phyloP scores from a whole-genome alignment of 805 yeast species.

The Wickerhamomyces xylosicus region DNA sequence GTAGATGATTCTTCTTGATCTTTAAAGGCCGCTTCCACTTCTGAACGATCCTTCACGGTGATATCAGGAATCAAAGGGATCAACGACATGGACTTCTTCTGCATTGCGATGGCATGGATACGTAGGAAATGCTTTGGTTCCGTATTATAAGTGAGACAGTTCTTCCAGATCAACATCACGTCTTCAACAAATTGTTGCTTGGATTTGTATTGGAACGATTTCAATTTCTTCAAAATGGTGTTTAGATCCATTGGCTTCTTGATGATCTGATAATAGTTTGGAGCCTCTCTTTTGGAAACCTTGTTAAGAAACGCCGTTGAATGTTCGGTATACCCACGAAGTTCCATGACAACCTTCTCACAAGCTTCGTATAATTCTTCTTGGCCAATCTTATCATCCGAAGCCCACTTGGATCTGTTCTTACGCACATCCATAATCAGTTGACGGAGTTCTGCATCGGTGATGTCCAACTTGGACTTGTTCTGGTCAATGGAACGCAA shows the following conservation, averaged over 20 bases:
- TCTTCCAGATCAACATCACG: constrained; percentile 89
- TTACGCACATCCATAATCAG: constrained; percentile 88
- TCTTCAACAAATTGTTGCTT: constrained; percentile 93
- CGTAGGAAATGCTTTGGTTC: constrained; percentile 90
- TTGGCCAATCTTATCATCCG: constrained; percentile 90
- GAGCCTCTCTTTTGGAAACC: constrained; percentile 97
- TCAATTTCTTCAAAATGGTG: constrained; percentile 85
- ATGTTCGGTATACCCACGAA: constrained; percentile 90
- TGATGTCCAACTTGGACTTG: constrained; percentile 62
- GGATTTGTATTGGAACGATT: constrained; percentile 68
- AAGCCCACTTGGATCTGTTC: constrained; percentile 96
- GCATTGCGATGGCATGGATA: constrained; percentile 94
- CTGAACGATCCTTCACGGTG: constrained; percentile 59
- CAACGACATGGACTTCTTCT: constrained; percentile 67
- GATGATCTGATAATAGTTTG: constrained; percentile 84
- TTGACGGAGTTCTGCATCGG: constrained; percentile 76
- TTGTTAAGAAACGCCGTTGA: constrained; percentile 92
- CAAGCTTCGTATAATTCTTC: constrained; percentile 97
- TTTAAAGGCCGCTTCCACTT: constrained; percentile 42
- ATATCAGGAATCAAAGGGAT: constrained; percentile 88
- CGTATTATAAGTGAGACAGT: constrained; percentile 85
- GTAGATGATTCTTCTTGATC: constrained; percentile 15
- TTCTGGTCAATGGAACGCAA: constrained; percentile 68
- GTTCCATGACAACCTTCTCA: constrained; percentile 85
- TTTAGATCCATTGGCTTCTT: constrained; percentile 94